Evolutionary conservation across 2,329 filamentous ascomycete genomes (phyloP), one percentile per base, ranked within the genome.

Genomic region (Claviceps arundinis): DNA sequence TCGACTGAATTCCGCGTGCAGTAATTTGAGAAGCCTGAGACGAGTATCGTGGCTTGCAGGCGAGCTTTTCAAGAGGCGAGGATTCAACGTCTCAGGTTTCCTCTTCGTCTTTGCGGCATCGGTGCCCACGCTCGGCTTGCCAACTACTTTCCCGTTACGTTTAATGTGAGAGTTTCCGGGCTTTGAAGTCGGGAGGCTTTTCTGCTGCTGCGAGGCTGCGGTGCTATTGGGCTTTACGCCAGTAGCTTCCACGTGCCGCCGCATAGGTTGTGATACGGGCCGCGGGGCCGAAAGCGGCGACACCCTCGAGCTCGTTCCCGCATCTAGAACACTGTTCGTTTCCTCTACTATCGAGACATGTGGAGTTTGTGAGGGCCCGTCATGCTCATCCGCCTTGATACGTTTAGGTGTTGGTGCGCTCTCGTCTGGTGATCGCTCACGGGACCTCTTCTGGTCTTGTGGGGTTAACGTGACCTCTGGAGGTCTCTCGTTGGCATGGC

Each of bases 1-100:
- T 4, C 82, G 75, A n/a, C 68, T 65, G 62, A 85, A 80, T 57
- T 87, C 78, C 13, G 75, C 71, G 60, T 89, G 80, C 1, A 91
- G 68, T 57, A 81, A 71, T 56, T 78, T 78, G 24, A 90, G 64
- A 2, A 83, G 70, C 55, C 73, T 75, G 34, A 76, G 66, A 13
- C 82, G 76, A 17, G 74, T 73, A 52, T 75, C 73, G 57, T 83
- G 78, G 42, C 69, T 68, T 3, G 80, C 77, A 1, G 82, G 81
- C 0, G 78, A 70, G 38, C 68, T 70, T 52, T 76, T 73, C 2
- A 90, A 70, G 41, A 81, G 72, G 6, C 85, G 78, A 48, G 86
- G 86, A 57, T 86, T 86, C 38, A 90, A 73, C 17, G 71, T 65
- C 66, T 86, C 81, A 14, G 58, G 48, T 50, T 68, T 67, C 37